Percentiles rank a stretch among this genome's conserved stretches.
phyloP scores from a whole-genome alignment of 2,329 filamentous ascomycete species.

The Pseudocercospora cruenta region DNA sequence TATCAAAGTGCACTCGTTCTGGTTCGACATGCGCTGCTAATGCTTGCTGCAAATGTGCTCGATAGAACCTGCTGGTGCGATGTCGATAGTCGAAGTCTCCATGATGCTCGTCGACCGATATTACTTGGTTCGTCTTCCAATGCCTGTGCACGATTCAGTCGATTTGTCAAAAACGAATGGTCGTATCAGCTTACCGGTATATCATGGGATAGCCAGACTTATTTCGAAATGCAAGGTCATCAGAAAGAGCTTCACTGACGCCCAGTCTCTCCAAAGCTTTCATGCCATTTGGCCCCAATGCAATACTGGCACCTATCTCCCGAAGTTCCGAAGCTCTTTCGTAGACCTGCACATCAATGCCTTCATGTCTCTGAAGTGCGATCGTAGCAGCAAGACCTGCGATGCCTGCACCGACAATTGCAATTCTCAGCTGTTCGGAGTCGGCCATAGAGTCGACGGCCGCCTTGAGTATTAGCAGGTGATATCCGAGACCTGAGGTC shows the following conservation, averaged over 20 bases:
- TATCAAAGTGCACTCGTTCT: conserved; percentile 38
- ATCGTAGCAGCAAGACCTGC: conserved; percentile 46
- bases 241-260: conserved; percentile 39
- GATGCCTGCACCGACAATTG: conserved; percentile 45
- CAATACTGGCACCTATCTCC: conserved; percentile 46
- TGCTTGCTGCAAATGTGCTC: conserved; percentile 42
- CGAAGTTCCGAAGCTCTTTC: conserved; percentile 41
- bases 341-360: conserved; percentile 42
- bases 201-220: conserved; percentile 40
- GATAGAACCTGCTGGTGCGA: conserved; percentile 42
- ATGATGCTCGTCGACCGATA: conserved; percentile 40
- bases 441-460: conserved; percentile 12
- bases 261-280: conserved; percentile 42
- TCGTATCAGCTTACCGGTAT: conserved; percentile 34
- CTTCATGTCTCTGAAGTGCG: conserved; percentile 36
- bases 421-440: conserved; percentile 28
- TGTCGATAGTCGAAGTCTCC: conserved; percentile 39
- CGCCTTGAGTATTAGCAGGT: background rate
- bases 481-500: background rate
- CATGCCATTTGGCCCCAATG: conserved; percentile 45
- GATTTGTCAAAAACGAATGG: background rate
- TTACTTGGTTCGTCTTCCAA: conserved; percentile 45
- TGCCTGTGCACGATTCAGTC: conserved; percentile 24
- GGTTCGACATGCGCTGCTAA: conserved; percentile 39
- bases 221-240: conserved; percentile 41